Base-by-base conservation (phyloP, 148 eudicot species). In the Polygonum aviculare region DNA sequence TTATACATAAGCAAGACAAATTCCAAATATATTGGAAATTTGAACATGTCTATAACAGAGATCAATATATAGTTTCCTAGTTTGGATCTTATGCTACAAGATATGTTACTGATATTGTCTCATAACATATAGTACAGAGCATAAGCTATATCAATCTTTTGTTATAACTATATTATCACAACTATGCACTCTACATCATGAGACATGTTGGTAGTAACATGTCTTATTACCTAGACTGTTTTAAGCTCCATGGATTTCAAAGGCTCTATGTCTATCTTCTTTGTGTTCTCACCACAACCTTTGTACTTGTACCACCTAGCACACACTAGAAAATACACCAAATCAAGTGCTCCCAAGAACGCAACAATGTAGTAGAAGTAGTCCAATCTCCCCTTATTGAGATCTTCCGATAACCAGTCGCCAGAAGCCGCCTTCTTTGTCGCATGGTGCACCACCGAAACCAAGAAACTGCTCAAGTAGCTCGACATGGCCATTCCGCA, bases 261-360 rank as follows among this genome's bases (percentile, higher is more conserved):
- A 51, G 57, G n/a, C 18, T 51, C 57, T 0, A 54, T n/a, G 60
- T 19, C 60, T 4, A 54, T 54, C 60, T 5, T 54, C 60, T 54
- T 54, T 4, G 26, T 8, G 10, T 54, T 6, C 8, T 67, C 72
- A 67, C 72, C 72, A 67, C 72, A 11, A 4, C 80, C 89, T 79
- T 86, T 87, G 75, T 89, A 91, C 77, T 83, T 89, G 74, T 89
- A 91, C 96, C 96, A 87, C 72, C 80, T 87, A 7, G 96, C 89
- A 67, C 85, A 83, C 35, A 86, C 75, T 22, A 91, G 18, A 73
- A 89, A 91, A 51, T 83, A 86, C 0, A 71, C 71, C 21, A 91
- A 76, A 71, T 91, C 87, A 0, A 85, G 7, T 18, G 83, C 51
- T 76, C 79, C 80, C 51, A 91, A 19, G n/a, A 54, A 87, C 21